Evolutionary conservation across 2,329 filamentous ascomycete genomes (phyloP), one percentile per base, ranked within the genome.

Genomic region (Fusarium longipes): DNA sequence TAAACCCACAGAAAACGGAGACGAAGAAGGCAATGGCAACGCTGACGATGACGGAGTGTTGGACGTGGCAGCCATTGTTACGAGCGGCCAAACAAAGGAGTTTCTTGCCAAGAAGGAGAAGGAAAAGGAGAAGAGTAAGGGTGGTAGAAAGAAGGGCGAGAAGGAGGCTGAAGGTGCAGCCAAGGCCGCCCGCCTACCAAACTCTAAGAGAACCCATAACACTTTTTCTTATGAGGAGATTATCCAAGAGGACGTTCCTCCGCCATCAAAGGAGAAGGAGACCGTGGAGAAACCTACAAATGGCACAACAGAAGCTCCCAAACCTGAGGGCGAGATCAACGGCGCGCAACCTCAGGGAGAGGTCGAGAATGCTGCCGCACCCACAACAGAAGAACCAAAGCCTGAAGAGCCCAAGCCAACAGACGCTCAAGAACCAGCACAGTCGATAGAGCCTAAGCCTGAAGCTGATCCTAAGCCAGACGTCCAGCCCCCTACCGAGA

Each of bases 51-150:
- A 95, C 58, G 92, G 92, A 24, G 91, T 94, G 10, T 82, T 96
- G 5, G 91, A 96, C 70, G 91, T 96, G 44, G 93, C 92, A n/a
- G 91, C 86, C 68, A 94, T 96, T 67, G 92, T 96, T 33, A 91
- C 91, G 2, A 91, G 89, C 70, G 92, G 92, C 30, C 91, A 93
- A 77, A 93, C 93, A 70, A 88, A 89, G 70, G 92, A 96, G 72
- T 95, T 93, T 71, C 81, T 96, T 8, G 92, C 91, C 11, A 92
- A 92, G 79, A 93, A 92, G 76, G 92, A 95, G 74, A 91, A 89
- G 75, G 91, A 94, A 74, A 94, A 87, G 77, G 70, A 86, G 59
- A 82, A 84, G 22, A 87, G 85, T 69, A 91, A 90, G 73, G 84
- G 84, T 39, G 84, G 81, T 11, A 72, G 79, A 29, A 81, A 81